phyloP scores from a whole-genome alignment of 2,329 filamentous ascomycete species.

The Whalleya microplaca region DNA sequence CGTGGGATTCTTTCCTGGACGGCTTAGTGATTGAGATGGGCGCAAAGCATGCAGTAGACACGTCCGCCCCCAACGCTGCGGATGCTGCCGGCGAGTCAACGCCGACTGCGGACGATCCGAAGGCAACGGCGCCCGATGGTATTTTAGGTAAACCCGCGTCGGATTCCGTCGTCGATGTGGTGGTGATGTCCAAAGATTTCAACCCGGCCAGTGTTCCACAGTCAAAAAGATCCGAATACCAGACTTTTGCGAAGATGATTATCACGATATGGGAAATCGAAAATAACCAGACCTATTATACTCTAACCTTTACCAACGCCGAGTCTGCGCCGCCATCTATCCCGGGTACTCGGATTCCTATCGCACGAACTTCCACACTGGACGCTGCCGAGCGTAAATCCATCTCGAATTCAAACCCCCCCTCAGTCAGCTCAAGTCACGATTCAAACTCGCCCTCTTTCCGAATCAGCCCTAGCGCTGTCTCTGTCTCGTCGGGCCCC shows the following conservation, averaged over 20 bases:
- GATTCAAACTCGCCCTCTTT: constrained; percentile 52
- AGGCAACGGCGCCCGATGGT: constrained; percentile 39
- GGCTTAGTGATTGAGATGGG: constrained; percentile 51
- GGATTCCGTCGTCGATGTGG: constrained; percentile 70
- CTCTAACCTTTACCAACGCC: constrained; percentile 72
- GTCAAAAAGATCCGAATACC: constrained; percentile 43
- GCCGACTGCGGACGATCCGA: constrained; percentile 38
- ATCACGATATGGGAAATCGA: constrained; percentile 74
- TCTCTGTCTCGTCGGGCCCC: constrained; percentile 58
- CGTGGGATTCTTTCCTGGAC: constrained; percentile 63
- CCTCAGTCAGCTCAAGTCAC: constrained; percentile 52
- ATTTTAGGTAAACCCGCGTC: constrained; percentile 43
- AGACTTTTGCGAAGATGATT: constrained; percentile 72
- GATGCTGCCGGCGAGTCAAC: constrained; percentile 39
- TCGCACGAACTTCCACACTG: constrained; percentile 45
- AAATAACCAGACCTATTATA: constrained; percentile 70
- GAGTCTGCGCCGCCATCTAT: constrained; percentile 43
- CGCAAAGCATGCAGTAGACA: constrained; percentile 18
- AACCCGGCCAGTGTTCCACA: constrained; percentile 44
- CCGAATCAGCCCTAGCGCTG: constrained; percentile 53
- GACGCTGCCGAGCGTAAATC: constrained; percentile 52
- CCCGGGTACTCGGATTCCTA: constrained; percentile 40
- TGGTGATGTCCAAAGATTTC: constrained; percentile 58
- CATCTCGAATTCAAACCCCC: constrained; percentile 48
- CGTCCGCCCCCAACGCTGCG: constrained; percentile 16